phyloP scores from a whole-genome alignment of 495 filamentous ascomycete genomes.

The Penicillium paradoxum region DNA sequence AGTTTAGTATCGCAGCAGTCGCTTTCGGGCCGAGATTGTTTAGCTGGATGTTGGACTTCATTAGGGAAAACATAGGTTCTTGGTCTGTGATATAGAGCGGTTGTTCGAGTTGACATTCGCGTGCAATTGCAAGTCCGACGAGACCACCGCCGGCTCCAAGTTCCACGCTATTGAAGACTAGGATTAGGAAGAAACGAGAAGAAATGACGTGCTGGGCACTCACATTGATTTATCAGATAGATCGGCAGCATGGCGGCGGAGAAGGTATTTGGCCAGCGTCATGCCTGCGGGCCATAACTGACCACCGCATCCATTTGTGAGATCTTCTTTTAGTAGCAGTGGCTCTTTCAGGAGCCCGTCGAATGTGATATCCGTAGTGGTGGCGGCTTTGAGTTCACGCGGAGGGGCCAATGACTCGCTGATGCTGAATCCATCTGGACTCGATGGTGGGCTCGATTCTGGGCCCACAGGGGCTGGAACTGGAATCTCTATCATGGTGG shows the following conservation, averaged over 20 bases:
- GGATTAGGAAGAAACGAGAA: constrained; percentile 5
- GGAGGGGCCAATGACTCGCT: constrained; percentile 65
- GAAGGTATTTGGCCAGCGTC: constrained; percentile 77
- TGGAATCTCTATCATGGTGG: constrained; percentile 3
- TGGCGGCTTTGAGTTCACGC: constrained; percentile 58
- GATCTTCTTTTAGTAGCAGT: constrained; percentile 75
- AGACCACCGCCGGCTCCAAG: constrained; percentile 89
- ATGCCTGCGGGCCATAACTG: constrained; percentile 92
- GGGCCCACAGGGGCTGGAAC: not conserved
- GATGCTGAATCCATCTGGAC: constrained; percentile 36
- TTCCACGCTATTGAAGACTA: constrained; percentile 60
- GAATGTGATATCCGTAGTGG: constrained; percentile 61
- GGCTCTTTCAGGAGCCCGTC: constrained; percentile 64
- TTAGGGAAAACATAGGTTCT: constrained; percentile 71
- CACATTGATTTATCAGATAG: constrained; percentile 69
- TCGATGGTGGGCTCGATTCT: constrained; percentile 18
- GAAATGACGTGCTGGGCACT: constrained; percentile 28
- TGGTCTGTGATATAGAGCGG: constrained; percentile 81
- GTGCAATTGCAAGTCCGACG: constrained; percentile 54
- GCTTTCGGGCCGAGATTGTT: constrained; percentile 64
- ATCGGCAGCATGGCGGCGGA: constrained; percentile 58
- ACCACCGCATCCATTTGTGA: constrained; percentile 83
- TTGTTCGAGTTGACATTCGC: constrained; percentile 30
- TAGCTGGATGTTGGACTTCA: constrained; percentile 75
- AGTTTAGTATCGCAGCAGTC: constrained; percentile 64